These are phyloP conservation scores for Lipomyces anomalus DNA, from an alignment of 805 yeast genomes.

Conservation along the genomic window DNA sequence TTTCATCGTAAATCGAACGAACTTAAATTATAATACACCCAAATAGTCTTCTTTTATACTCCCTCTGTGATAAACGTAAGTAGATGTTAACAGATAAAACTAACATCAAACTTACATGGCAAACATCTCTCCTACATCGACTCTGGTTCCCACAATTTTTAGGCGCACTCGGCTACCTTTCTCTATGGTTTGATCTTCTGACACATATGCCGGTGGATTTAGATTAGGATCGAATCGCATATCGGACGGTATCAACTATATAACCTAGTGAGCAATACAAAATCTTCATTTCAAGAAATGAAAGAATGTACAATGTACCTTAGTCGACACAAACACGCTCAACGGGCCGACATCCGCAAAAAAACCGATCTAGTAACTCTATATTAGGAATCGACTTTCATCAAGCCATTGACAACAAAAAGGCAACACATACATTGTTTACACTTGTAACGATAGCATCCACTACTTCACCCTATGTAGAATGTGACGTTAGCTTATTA, in stretches of 20 bases:
- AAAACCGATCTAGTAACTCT: constrained; percentile 66
- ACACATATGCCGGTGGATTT: constrained; percentile 96
- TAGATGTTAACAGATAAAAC: not conserved
- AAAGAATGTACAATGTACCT: constrained; percentile 35
- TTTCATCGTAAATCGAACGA: too few species aligned
- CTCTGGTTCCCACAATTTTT: constrained; percentile 93
- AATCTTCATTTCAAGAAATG: not conserved
- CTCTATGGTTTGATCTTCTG: constrained; percentile 82
- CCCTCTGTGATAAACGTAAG: constrained; percentile 43
- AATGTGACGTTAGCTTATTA: not conserved
- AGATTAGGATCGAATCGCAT: constrained; percentile 91
- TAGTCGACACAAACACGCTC: constrained; percentile 89
- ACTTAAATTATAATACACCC: constrained; percentile 56
- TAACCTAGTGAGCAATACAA: not conserved
- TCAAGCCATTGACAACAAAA: not conserved
- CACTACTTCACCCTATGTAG: constrained; percentile 78
- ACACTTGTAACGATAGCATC: constrained; percentile 95
- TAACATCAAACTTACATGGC: constrained; percentile 52
- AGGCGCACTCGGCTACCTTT: constrained; percentile 91
- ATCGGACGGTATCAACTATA: constrained; percentile 74
- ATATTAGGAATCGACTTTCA: not conserved
- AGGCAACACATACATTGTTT: constrained; percentile 43
- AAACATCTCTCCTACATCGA: constrained; percentile 94
- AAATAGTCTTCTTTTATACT: constrained; percentile 95
- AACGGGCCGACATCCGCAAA: constrained; percentile 98